Conservation (phyloP, 2,329 filamentous ascomycete species). For the Cryphonectria radicalis region DNA sequence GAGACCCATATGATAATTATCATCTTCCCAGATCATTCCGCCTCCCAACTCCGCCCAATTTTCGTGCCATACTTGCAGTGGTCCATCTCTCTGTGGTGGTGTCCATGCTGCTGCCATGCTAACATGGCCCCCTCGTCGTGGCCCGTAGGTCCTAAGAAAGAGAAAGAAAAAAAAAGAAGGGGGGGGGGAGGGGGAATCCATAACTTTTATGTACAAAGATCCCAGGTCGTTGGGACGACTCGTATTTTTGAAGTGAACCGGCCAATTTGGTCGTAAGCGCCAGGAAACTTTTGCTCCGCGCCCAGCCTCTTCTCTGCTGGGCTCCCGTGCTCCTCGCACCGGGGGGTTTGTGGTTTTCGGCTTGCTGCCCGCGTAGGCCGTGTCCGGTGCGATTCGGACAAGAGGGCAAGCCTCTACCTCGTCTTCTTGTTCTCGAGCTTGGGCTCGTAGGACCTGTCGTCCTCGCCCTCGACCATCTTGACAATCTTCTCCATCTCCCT, state of each 20-base stretch:
- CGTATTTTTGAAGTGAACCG: background rate
- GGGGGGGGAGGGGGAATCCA: background rate
- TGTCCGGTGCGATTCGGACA: background rate
- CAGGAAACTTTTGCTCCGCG: background rate
- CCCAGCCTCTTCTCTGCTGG: background rate
- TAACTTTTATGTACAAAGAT: background rate
- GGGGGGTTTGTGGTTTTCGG: background rate
- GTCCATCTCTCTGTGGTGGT: background rate
- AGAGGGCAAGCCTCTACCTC: slow-evolving; percentile 35
- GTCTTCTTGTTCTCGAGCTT: slow-evolving; percentile 52
- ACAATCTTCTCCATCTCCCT: slow-evolving; percentile 77
- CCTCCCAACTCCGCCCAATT: background rate
- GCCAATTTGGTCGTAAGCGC: background rate
- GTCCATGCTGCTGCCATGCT: background rate
- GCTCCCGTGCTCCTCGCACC: background rate
- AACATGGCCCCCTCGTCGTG: background rate
- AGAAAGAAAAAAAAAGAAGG: too few species aligned
- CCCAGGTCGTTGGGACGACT: background rate
- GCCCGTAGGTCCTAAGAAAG: background rate
- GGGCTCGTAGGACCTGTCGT: slow-evolving; percentile 54
- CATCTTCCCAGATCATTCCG: background rate
- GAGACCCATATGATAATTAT: background rate
- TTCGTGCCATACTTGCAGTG: background rate
- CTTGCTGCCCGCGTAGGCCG: background rate
- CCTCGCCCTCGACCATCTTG: slow-evolving; percentile 67